Base-by-base conservation (phyloP, 805 yeast genomes). In the Jamesozyma piceae region DNA sequence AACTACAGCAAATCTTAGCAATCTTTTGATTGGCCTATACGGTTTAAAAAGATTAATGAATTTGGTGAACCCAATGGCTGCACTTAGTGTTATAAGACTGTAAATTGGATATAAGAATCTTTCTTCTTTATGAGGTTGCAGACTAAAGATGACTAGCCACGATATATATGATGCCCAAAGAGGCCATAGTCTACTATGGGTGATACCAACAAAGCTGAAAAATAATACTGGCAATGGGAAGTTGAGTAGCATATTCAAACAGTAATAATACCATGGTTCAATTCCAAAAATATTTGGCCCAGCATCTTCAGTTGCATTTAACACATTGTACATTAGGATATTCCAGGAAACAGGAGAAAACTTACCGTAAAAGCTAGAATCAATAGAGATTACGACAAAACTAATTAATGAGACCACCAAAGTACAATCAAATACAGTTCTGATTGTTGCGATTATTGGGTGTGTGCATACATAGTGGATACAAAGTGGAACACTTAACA, bases 241-340 rank as follows among this genome's bases (percentile, higher is more conserved):
- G 61, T 89, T 90, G 45, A 90, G 65, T 3, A 78, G 45, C 38
- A 90, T 63, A 54, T 89, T 88, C 44, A 72, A 55, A 10, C 77
- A 48, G 55, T 90, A 90, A 60, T 84, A 90, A 29, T 66, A 57
- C 64, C 82, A 68, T 13, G 92, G 86, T 60, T 89, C 97, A 5
- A 75, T 75, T 22, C 97, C 97, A 63, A 88, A 90, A 20, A 90
- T 87, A 46, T 84, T 80, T 1, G 97, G 97, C 0, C 97, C 97
- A 21, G 85, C 70, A 4, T 59, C 51, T 34, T 76, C 83, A 43
- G 70, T 68, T 0, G 94, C 78, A 55, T 69, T 60, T 44, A 81
- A 64, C 1, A 89, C 95, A 54, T 90, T 89, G 63, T 90, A 90
- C 19, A 77, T 61, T 4, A 88, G 80, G 48, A 88, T 88, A 56